These are phyloP conservation scores for Tilletia caries DNA, from an alignment of 1,284 basidiomycete species.

Conservation along the genomic window DNA sequence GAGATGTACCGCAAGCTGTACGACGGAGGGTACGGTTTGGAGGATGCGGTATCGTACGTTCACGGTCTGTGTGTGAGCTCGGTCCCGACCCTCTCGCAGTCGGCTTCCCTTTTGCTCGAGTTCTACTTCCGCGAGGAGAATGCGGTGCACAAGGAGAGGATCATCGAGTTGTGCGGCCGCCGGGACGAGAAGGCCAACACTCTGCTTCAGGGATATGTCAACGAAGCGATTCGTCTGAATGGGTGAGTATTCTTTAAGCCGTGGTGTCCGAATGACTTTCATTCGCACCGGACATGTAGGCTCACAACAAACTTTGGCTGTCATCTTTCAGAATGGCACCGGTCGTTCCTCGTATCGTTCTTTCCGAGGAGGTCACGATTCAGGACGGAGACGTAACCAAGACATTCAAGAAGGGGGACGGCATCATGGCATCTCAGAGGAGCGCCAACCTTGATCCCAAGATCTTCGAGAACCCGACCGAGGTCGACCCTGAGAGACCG, in stretches of 20 bases:
- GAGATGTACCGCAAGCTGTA: slow-evolving; percentile 11
- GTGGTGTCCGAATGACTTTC: no score
- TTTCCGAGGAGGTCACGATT: not conserved
- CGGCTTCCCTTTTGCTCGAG: slow-evolving; percentile 5
- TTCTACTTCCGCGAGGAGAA: slow-evolving; percentile 10
- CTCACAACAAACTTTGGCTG: no score
- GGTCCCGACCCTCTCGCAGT: slow-evolving; percentile 4
- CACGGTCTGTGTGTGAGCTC: slow-evolving; percentile 10
- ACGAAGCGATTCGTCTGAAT: not conserved
- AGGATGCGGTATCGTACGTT: not conserved
- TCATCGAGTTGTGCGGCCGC: not conserved
- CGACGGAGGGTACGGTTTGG: not conserved
- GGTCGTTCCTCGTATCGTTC: not conserved
- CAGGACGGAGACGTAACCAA: not conserved
- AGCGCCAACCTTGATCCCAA: not conserved
- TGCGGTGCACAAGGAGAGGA: not conserved
- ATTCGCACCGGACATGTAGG: no score
- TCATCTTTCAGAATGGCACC: slow-evolving; percentile 7
- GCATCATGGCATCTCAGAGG: slow-evolving; percentile 7
- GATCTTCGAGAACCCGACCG: slow-evolving; percentile 3
- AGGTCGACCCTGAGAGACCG: not conserved
- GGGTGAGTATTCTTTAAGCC: not conserved
- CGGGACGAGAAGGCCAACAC: not conserved
- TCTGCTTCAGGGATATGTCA: slow-evolving; percentile 2
- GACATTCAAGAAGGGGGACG: slow-evolving; percentile 8